Percentiles rank a stretch among this genome's conserved stretches.
phyloP scores from a whole-genome alignment of 129 eudicot species.

The Mikania micrantha region DNA sequence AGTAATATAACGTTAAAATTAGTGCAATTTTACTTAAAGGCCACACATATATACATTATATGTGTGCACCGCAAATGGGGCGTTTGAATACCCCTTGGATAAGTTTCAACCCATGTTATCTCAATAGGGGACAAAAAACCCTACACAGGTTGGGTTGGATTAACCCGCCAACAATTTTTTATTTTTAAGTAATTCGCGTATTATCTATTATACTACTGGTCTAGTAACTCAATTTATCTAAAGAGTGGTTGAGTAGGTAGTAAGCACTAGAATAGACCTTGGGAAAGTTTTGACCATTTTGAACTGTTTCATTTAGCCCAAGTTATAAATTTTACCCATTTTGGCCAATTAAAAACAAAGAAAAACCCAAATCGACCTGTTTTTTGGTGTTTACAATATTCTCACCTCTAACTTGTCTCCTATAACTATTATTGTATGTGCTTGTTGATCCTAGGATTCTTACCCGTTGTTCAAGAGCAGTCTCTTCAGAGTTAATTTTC shows the following conservation, averaged over 20 bases:
- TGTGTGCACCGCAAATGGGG: too few species aligned
- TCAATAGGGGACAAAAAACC: not conserved
- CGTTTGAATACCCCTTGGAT: not conserved
- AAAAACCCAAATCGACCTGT: not conserved
- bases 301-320: not conserved
- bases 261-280: not conserved
- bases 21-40: too few species aligned
- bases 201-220: not conserved
- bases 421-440: not conserved
- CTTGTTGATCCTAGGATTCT: not conserved
- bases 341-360: not conserved
- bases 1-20: too few species aligned
- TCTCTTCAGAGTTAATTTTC: slow-evolving; percentile 49
- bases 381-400: not conserved
- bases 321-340: not conserved
- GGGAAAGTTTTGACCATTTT: not conserved
- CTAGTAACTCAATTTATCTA: not conserved
- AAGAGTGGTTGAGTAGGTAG: not conserved
- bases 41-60: too few species aligned
- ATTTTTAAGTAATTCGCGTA: not conserved
- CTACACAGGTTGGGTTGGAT: not conserved
- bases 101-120: not conserved
- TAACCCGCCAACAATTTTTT: not conserved
- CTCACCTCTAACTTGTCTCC: not conserved
- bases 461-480: slow-evolving; percentile 76